Percentiles rank a stretch among this genome's conserved stretches.
These are phyloP conservation scores for Microstegium vimineum DNA, from an alignment of 176 grass and related monocot species.

Conservation along the genomic window DNA sequence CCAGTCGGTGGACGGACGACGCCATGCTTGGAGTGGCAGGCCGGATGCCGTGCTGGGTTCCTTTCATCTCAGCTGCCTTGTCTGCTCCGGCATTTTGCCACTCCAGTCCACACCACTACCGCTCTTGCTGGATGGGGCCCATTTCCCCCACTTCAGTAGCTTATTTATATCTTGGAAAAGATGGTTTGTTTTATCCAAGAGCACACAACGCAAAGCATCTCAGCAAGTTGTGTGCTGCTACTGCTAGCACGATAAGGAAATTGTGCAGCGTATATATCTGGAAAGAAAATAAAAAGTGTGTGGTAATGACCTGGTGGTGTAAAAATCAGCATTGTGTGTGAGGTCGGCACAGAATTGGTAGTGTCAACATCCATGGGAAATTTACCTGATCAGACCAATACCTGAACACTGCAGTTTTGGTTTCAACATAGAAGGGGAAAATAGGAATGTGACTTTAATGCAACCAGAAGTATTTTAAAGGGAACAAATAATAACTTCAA, in stretches of 20 bases:
- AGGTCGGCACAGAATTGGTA: too few species aligned
- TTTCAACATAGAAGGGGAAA: not conserved
- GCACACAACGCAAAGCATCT: not conserved
- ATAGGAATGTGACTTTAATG: too few species aligned
- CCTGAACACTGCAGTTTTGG: not conserved
- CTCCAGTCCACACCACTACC: too few species aligned
- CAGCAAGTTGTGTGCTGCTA: too few species aligned
- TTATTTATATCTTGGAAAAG: not conserved
- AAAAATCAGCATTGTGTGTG: too few species aligned
- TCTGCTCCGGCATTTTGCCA: not conserved
- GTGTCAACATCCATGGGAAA: not conserved
- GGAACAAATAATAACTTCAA: too few species aligned
- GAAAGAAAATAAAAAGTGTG: not conserved
- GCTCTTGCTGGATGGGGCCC: too few species aligned
- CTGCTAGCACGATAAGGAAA: not conserved
- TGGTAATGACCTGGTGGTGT: too few species aligned
- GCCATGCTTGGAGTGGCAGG: constrained; percentile 14
- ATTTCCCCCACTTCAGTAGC: too few species aligned
- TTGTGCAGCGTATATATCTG: not conserved
- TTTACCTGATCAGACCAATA: not conserved
- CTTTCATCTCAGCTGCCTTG: not conserved
- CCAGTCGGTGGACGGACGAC: not conserved
- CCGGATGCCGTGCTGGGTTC: too few species aligned
- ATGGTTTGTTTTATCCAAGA: not conserved
- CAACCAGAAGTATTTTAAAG: too few species aligned